Evolutionary conservation across 768 basidiomycete genomes (phyloP).

Genomic region (Trametes maxima): DNA sequence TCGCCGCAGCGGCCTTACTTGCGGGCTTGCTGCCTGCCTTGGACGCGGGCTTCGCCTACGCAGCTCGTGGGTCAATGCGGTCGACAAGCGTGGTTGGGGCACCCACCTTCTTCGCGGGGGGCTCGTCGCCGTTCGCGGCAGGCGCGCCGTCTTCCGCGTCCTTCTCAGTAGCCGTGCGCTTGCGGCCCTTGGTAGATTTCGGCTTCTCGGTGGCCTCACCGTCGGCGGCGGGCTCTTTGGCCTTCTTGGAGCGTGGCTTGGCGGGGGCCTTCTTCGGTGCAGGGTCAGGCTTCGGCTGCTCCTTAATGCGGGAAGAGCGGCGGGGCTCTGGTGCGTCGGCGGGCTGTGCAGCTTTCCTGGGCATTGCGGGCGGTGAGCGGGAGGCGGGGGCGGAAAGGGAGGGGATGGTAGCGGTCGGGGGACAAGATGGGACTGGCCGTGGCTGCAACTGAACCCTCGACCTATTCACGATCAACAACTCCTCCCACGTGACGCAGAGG

Average conservation of each 20-base stretch:
- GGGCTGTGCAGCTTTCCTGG: constrained; percentile 65
- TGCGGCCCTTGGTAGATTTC: constrained; percentile 53
- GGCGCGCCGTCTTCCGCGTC: constrained; percentile 45
- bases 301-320: constrained; percentile 77
- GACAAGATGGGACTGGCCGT: constrained; percentile 27
- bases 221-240: constrained; percentile 37
- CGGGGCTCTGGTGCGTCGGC: constrained; percentile 56
- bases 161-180: constrained; percentile 49
- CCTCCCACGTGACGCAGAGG: constrained; percentile 30
- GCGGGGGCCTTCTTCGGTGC: constrained; percentile 59
- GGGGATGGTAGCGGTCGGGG: constrained; percentile 26
- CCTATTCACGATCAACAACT: constrained; percentile 35
- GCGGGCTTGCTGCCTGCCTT: constrained; percentile 38
- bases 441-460: constrained; percentile 26
- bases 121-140: constrained; percentile 41
- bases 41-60: constrained; percentile 47
- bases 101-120: constrained; percentile 66
- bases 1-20: constrained; percentile 34
- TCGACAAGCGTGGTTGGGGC: constrained; percentile 9
- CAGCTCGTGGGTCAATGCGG: constrained; percentile 2
- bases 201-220: constrained; percentile 32
- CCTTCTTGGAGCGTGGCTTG: constrained; percentile 60
- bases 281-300: constrained; percentile 58
- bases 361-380: constrained; percentile 46
- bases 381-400: constrained; percentile 11